Percentiles rank a stretch among this genome's conserved stretches.
These are phyloP conservation scores for Stemphylium lycopersici DNA, from an alignment of 2,329 filamentous ascomycete genomes.

Conservation along the genomic window DNA sequence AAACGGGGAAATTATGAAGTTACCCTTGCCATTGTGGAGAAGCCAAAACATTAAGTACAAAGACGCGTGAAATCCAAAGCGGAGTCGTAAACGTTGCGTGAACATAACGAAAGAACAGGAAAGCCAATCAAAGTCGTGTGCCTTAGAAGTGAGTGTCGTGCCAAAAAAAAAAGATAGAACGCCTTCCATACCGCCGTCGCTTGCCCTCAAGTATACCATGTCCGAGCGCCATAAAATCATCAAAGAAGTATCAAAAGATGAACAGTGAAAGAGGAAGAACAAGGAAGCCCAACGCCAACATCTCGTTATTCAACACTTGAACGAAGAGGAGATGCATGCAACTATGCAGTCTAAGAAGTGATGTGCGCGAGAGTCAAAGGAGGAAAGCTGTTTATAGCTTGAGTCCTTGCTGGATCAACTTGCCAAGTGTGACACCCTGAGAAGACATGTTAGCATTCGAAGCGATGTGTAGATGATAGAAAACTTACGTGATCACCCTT, in stretches of 20 bases:
- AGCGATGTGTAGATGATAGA: not conserved
- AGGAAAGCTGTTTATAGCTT: conserved; percentile 32
- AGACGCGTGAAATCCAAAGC: not conserved
- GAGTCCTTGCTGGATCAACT: conserved; percentile 53
- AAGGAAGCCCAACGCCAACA: conserved; percentile 33
- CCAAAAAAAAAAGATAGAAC: conserved; percentile 10
- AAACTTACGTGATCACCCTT: conserved; percentile 60
- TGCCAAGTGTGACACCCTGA: conserved; percentile 49
- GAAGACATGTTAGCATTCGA: conserved; percentile 31
- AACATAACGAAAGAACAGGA: conserved; percentile 6
- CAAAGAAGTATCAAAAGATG: conserved; percentile 13
- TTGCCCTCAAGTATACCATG: conserved; percentile 3
- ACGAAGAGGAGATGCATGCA: conserved; percentile 42
- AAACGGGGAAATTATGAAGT: conserved; percentile 10
- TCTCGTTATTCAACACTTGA: conserved; percentile 43
- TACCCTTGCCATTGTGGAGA: conserved; percentile 23
- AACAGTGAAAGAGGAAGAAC: conserved; percentile 11
- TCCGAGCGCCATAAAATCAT: no score
- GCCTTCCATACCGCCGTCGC: not conserved
- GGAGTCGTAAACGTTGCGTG: conserved; percentile 9
- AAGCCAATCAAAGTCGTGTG: conserved; percentile 5
- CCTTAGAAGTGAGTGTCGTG: conserved; percentile 2
- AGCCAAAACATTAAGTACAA: conserved; percentile 17
- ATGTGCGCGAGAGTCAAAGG: conserved; percentile 15
- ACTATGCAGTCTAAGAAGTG: conserved; percentile 6